Evolutionary conservation across 345 rosid genomes (phyloP).

Genomic region (Eucalyptus cloeziana): DNA sequence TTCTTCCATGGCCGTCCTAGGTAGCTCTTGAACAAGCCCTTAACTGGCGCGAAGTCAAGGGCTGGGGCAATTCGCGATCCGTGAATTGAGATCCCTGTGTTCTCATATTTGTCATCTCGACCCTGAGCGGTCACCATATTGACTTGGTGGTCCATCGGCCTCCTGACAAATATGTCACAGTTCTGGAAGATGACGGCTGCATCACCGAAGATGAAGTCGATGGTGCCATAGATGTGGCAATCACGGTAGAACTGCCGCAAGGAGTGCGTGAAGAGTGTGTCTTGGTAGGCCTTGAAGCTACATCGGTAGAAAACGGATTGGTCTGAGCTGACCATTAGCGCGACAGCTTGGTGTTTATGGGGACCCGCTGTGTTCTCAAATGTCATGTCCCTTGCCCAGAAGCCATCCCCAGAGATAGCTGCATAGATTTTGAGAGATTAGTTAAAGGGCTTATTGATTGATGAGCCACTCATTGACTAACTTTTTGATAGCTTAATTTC

Average conservation of each 20-base stretch:
- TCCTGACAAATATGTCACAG: slow-evolving; percentile 52
- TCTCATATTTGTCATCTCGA: slow-evolving; percentile 29
- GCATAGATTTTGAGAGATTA: neutral
- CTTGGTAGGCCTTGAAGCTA: slow-evolving; percentile 22
- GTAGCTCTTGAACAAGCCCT: slow-evolving; percentile 18
- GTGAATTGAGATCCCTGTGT: slow-evolving; percentile 50
- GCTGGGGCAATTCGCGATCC: slow-evolving; percentile 33
- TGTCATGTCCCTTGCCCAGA: slow-evolving; percentile 76
- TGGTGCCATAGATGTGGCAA: slow-evolving; percentile 61
- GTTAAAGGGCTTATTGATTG: neutral
- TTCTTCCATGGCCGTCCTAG: slow-evolving; percentile 16
- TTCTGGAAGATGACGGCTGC: slow-evolving; percentile 54
- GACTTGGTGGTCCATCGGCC: slow-evolving; percentile 46
- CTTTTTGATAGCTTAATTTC: neutral
- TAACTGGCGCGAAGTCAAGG: slow-evolving; percentile 19
- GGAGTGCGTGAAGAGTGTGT: slow-evolving; percentile 47
- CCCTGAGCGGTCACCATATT: slow-evolving; percentile 65
- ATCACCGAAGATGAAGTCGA: slow-evolving; percentile 70
- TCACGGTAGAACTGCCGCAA: slow-evolving; percentile 62
- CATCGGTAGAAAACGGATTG: slow-evolving; percentile 49
- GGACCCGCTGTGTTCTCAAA: slow-evolving; percentile 81
- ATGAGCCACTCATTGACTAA: neutral
- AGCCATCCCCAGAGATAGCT: slow-evolving; percentile 65
- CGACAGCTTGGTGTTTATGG: slow-evolving; percentile 56
- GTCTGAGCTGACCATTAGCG: slow-evolving; percentile 43